Evolutionary conservation across 768 basidiomycete genomes (phyloP), one percentile per base, ranked within the genome.

Genomic region (Amanita exitialis): DNA sequence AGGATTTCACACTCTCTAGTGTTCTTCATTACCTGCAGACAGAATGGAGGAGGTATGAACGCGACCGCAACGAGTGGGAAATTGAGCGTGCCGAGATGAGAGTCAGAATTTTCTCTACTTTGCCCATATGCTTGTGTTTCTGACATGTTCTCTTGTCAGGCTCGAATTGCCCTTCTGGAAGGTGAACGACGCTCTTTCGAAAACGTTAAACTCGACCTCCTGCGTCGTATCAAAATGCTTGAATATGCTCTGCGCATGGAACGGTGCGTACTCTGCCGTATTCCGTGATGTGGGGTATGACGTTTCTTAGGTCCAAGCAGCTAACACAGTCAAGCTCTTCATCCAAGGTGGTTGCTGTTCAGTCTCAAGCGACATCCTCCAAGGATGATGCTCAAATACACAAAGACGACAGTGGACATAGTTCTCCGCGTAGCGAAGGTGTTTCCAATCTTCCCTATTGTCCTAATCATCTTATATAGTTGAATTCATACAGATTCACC

Each of bases 21-120:
- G 93, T 98, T 53, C 77, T 99, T 55, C 96, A 99, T 72, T 99
- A 91, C 66, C 77, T 98, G 47, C 96, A 99, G 72, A 91, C 90
- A 18, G 96, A 99, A 74, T 97, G 94, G 91, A 78, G 96, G 55
- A 78, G 90, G 54, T 98, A 96, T 63, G 96, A 98, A 68, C 84
- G 94, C 65, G 96, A 99, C 71, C 79, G 95, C 61, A 99, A 99
- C 65, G 96, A 99, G 70, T 99, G 95, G 95, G 96, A 99, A 75
- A 99, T 99, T 61, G 96, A 98, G 69, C 77, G 96, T 59, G 96
- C 96, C 28, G 96, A 98, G 69, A 97, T 98, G 94, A 78, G 95
- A 77, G 92, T 93, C 57, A 61, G 89, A 80, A 38, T 55, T 50
- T 55, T 47, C 52, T 49, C 52, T 32, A 32, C 55, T 50, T 56